phyloP scores from a whole-genome alignment of 73 alveolate genomes.

The Tetrahymena borealis region DNA sequence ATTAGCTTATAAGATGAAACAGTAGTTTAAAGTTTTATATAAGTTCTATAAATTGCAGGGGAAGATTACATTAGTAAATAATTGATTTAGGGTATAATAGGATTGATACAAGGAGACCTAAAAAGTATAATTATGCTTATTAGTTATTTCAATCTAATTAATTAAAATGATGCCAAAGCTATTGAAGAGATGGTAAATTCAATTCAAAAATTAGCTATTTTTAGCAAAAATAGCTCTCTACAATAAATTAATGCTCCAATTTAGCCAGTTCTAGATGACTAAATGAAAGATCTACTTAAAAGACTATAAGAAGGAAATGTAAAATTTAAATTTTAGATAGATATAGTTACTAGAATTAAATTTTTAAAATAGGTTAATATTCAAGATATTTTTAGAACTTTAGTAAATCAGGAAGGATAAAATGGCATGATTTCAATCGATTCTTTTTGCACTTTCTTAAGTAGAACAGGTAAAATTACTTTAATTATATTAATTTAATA shows the following conservation, averaged over 20 bases:
- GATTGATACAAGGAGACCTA: not conserved
- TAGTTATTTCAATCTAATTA: not conserved
- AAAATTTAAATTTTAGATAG: too few species aligned
- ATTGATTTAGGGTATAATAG: not conserved
- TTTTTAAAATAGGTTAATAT: too few species aligned
- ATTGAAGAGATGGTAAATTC: not conserved
- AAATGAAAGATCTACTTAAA: too few species aligned
- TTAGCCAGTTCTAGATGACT: not conserved
- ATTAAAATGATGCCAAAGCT: not conserved
- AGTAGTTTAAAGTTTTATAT: not conserved
- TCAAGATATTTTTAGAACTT: too few species aligned
- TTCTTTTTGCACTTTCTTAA: too few species aligned
- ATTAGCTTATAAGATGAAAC: not conserved
- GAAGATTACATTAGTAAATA: not conserved
- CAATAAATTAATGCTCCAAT: not conserved
- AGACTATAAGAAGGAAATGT: too few species aligned
- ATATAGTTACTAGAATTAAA: too few species aligned
- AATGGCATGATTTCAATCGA: too few species aligned
- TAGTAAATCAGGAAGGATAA: too few species aligned
- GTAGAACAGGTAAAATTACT: too few species aligned
- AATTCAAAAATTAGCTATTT: not conserved
- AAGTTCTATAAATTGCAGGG: not conserved
- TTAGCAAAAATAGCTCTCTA: not conserved
- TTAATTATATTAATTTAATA: too few species aligned
- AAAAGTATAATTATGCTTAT: not conserved